Percentiles rank a stretch among this genome's conserved stretches.
Conservation (phyloP, 352 stramenopile species). For the Phytophthora crassamura region DNA sequence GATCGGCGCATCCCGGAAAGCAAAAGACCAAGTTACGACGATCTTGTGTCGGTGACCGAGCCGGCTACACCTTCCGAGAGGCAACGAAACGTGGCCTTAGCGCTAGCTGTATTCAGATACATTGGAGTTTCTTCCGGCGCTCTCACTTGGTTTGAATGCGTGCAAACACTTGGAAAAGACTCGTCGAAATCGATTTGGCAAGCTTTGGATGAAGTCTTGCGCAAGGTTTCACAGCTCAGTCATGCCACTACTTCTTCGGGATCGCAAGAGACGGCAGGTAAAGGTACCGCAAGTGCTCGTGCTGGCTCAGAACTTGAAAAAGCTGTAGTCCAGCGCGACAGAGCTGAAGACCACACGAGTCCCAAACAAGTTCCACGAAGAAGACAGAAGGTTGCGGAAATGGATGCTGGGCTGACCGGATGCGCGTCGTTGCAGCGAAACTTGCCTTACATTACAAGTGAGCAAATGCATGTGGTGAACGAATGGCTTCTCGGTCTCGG, state of each 20-base stretch:
- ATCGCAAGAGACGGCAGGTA: neutral
- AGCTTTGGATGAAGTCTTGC: conserved; percentile 21
- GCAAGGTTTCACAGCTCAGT: conserved; percentile 3
- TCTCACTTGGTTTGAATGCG: conserved; percentile 8
- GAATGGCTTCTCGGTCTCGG: conserved; percentile 37
- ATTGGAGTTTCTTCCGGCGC: conserved; percentile 18
- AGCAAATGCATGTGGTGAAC: conserved; percentile 40
- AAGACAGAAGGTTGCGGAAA: neutral
- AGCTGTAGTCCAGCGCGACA: neutral
- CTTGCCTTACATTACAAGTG: conserved; percentile 36
- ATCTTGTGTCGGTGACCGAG: neutral
- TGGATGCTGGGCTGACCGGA: neutral
- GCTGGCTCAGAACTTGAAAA: neutral
- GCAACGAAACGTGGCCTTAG: conserved; percentile 24
- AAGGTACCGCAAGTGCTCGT: neutral
- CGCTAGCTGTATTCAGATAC: conserved; percentile 19
- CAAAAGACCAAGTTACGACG: neutral
- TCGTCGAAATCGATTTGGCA: conserved; percentile 19
- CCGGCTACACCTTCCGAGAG: conserved; percentile 19
- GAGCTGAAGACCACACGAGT: neutral
- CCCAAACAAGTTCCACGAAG: neutral
- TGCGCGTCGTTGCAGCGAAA: conserved; percentile 24
- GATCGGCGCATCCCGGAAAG: neutral
- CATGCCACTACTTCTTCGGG: neutral
- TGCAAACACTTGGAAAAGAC: conserved; percentile 17